Evolutionary conservation across 2,329 filamentous ascomycete species (phyloP).

Genomic region (Penicillium freii): DNA sequence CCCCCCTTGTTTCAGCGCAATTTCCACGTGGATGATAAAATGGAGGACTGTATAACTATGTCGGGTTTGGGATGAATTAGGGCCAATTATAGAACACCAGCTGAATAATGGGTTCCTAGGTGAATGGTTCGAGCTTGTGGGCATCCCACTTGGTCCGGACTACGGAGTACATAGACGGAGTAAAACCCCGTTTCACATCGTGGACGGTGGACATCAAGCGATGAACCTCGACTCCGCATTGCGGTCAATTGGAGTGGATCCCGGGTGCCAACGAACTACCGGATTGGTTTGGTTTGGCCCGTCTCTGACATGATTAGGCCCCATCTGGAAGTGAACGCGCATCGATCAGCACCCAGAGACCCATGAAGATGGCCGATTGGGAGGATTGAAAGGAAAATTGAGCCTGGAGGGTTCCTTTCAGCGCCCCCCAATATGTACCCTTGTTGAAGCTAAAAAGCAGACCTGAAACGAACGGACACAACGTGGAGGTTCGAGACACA

Average conservation of each 20-base stretch:
- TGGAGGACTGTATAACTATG: not conserved
- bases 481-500: not conserved
- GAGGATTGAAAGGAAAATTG: not conserved
- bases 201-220: not conserved
- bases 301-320: constrained; percentile 11
- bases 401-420: not conserved
- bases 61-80: not conserved
- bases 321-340: constrained; percentile 9
- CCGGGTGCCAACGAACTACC: constrained; percentile 7
- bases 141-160: not conserved
- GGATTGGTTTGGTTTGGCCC: constrained; percentile 17
- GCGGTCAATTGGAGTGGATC: not conserved
- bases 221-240: not conserved
- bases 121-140: not conserved
- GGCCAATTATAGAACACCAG: not conserved
- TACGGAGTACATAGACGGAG: not conserved
- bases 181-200: not conserved
- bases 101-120: not conserved
- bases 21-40: not conserved
- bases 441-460: not conserved
- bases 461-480: constrained; percentile 15
- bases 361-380: not conserved
- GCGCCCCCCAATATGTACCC: not conserved
- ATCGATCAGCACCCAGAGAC: constrained; percentile 12
- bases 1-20: not conserved